Evolutionary conservation across 2,329 filamentous ascomycete species (phyloP).

Genomic region (Remersonia thermophila): DNA sequence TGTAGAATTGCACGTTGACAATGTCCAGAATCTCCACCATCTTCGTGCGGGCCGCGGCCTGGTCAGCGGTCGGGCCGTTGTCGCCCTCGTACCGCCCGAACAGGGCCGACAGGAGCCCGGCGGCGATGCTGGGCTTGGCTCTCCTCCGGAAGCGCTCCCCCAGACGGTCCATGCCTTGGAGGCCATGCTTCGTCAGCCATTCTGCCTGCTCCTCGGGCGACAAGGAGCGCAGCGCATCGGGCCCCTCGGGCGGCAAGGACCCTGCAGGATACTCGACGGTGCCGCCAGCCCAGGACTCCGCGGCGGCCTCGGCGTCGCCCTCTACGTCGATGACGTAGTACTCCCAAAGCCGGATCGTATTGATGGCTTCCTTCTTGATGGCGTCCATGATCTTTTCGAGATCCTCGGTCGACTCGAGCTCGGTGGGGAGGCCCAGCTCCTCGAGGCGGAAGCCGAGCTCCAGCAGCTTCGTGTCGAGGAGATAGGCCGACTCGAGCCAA

Average conservation of each 20-base stretch:
- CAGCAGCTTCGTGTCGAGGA: slow-evolving; percentile 50
- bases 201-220: slow-evolving; percentile 40
- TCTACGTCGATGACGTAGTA: slow-evolving; percentile 81
- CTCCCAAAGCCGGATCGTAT: slow-evolving; percentile 74
- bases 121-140: slow-evolving; percentile 57
- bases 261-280: slow-evolving; percentile 42
- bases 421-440: slow-evolving; percentile 61
- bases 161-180: slow-evolving; percentile 60
- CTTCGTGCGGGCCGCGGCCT: slow-evolving; percentile 40
- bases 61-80: slow-evolving; percentile 33
- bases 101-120: slow-evolving; percentile 53
- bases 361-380: slow-evolving; percentile 69
- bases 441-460: slow-evolving; percentile 67
- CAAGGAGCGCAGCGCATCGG: slow-evolving; percentile 36
- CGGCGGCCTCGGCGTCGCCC: slow-evolving; percentile 51
- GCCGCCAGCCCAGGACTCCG: slow-evolving; percentile 59
- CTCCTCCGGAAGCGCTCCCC: slow-evolving; percentile 66
- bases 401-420: slow-evolving; percentile 58
- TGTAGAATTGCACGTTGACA: slow-evolving; percentile 77
- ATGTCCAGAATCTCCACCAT: slow-evolving; percentile 60
- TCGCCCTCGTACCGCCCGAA: slow-evolving; percentile 55
- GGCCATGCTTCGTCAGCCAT: slow-evolving; percentile 55
- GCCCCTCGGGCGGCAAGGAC: slow-evolving; percentile 21
- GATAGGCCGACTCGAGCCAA: slow-evolving; percentile 52
- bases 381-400: slow-evolving; percentile 71